A percentile compares a stretch with the other conserved stretches of the same genome.
Conservation (phyloP, 257 asterid genomes). For the Gentiana macrophylla region DNA sequence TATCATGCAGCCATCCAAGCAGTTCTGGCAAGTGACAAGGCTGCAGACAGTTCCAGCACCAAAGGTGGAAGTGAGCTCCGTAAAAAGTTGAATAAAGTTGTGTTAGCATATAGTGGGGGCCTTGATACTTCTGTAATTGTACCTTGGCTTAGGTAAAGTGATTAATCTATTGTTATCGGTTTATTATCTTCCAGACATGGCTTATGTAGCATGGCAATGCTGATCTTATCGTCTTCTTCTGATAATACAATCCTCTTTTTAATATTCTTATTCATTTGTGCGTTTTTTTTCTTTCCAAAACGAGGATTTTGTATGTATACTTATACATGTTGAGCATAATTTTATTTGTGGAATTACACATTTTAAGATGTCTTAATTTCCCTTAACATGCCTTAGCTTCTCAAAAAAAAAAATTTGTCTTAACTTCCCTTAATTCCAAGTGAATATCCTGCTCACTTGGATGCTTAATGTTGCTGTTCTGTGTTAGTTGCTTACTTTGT, state of each 20-base stretch:
- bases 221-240: too few relatives aligned
- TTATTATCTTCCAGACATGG: too few relatives aligned
- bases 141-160: slow-evolving; percentile 82
- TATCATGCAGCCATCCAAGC: slow-evolving; percentile 48
- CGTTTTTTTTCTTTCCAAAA: neutral
- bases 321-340: neutral
- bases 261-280: neutral
- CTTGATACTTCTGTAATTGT: slow-evolving; percentile 96
- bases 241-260: slow-evolving; percentile 2
- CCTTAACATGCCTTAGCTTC: too few relatives aligned
- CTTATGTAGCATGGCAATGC: too few relatives aligned
- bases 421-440: neutral
- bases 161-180: too few relatives aligned
- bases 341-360: neutral
- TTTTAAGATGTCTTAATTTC: neutral
- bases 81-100: slow-evolving; percentile 81
- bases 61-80: slow-evolving; percentile 32
- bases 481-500: neutral
- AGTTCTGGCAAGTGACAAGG: slow-evolving; percentile 53
- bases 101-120: slow-evolving; percentile 94
- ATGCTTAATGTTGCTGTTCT: too few relatives aligned
- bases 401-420: neutral
- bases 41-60: slow-evolving; percentile 28
- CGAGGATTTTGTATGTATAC: neutral
- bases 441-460: neutral